phyloP scores from a whole-genome alignment of 129 eudicot species.

The Flaveria brownii region DNA sequence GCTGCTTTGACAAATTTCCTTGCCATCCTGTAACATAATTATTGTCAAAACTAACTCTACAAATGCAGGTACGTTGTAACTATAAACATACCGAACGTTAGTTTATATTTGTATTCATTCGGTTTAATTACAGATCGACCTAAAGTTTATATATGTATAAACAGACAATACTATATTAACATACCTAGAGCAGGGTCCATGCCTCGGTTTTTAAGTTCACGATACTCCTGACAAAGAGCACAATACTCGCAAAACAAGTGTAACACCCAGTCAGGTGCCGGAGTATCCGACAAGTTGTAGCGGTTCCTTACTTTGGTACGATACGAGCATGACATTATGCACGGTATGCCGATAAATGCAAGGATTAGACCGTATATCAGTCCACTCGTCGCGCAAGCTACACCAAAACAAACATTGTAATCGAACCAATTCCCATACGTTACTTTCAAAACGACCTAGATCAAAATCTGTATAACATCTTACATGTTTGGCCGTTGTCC shows the following conservation, averaged over 20 bases:
- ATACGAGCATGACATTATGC: conserved; percentile 53
- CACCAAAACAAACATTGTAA: background rate
- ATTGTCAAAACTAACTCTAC: background rate
- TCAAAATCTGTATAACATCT: background rate
- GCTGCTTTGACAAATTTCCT: conserved; percentile 40
- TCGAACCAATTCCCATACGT: background rate
- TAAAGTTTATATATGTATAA: too few relatives aligned
- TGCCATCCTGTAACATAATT: conserved; percentile 41
- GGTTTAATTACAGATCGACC: too few relatives aligned
- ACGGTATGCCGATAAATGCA: conserved; percentile 43
- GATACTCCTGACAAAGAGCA: conserved; percentile 66
- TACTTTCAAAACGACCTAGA: too few relatives aligned
- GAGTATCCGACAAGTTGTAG: conserved; percentile 49
- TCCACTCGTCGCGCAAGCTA: conserved; percentile 55
- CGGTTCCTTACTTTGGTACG: conserved; percentile 49
- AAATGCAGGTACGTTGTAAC: too few relatives aligned
- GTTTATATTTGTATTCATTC: too few relatives aligned
- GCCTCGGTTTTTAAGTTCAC: conserved; percentile 48
- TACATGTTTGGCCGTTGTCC: conserved; percentile 55
- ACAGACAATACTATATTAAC: background rate
- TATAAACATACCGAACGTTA: too few relatives aligned
- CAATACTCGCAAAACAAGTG: conserved; percentile 61
- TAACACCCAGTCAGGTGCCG: conserved; percentile 52
- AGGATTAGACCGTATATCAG: conserved; percentile 33
- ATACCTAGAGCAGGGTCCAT: conserved; percentile 57